Evolutionary conservation across 805 yeast species (phyloP), one percentile per base, ranked within the genome.

Genomic region (Trichomonascus vanleenenianus): DNA sequence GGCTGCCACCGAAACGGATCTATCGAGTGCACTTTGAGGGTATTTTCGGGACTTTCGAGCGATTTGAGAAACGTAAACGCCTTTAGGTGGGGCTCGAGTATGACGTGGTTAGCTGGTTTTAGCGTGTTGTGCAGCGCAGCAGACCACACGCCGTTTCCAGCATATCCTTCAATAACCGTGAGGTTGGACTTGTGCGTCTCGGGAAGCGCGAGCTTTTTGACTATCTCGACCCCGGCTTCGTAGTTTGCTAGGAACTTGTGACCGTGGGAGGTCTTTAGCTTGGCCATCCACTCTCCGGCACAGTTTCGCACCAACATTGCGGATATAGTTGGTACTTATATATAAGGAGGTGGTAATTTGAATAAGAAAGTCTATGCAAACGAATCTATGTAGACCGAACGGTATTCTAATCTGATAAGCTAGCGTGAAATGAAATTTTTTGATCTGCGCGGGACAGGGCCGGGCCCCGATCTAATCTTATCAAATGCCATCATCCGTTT

Each of bases 1-100:
- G 87, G 69, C 3, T 63, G 62, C 95, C 95, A 86, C 12, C 74
- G 64, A 58, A 74, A 83, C 3, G 93, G 89, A 56, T 81, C 81
- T 34, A 59, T 56, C 58, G 51, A 33, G 63, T 57, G 25, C 25
- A 40, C 47, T 27, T 14, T 38, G 33, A 53, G 47, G 12, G 39
- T 34, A 16, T 39, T 47, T 5, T 14, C 46, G 7, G 48, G 44
- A 10, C 30, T 12, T 20, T 36, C 40, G 8, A 41, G 20, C 3
- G 45, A 18, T 34, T 43, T 33, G 30, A 62, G 46, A 40, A 54
- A 54, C 31, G 49, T 46, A 30, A 47, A 43, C 44, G 63, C 68
- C 4, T 59, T 51, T 3, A 60, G 56, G 37, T 76, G 67, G 5
- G 72, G 64, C 49, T 85, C 93, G 60, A 85, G 64, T 3, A 86